Base-by-base conservation (phyloP, 2,329 filamentous ascomycete species). In the Proliferodiscus dingleyae region DNA sequence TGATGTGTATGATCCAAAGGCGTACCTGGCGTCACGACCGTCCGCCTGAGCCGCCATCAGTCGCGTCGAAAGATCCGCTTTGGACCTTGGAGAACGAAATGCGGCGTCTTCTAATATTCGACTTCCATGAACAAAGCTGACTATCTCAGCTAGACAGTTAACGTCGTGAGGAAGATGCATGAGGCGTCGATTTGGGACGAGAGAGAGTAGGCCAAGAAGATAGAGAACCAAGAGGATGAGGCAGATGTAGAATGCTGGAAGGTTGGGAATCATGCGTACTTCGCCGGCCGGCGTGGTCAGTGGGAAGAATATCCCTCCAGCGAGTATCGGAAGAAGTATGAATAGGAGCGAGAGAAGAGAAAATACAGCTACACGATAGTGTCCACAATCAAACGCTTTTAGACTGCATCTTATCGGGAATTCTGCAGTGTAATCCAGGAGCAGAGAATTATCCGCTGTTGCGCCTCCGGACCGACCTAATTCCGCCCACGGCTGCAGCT, bases 61-160 rank as follows among this genome's bases (percentile, higher is more conserved):
- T 33, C 85, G 72, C 0, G 77, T 80, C 18, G 83, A 74, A 16
- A 96, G 74, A 53, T 89, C 84, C 0, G 71, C 71, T 53, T 82
- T 83, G n/a, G 74, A 81, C 22, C 74, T 71, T 2, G 84, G 79
- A 29, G 81, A 77, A 41, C 81, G 75, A 62, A 96, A 91, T 0
- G 85, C 78, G 8, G 81, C 74, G 59, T 95, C 89, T 4, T 77
- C 72, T 2, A 87, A 70, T 15, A 94, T 70, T 19, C 84, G 83
- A 34, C 82, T 83, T 55, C 83, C 82, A 48, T 87, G 81, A 33
- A 91, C 72, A 62, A 91, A 90, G 60, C 81, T 84, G 55, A 94
- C 76, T 18, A 90, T 72, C 62, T 90, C 88, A 1, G 86, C 85
- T 15, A 94, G 72, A 37, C 78, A 87, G 49, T 75, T 78, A 32